phyloP scores from a whole-genome alignment of 768 basidiomycete species.

The Tremella mesenterica region DNA sequence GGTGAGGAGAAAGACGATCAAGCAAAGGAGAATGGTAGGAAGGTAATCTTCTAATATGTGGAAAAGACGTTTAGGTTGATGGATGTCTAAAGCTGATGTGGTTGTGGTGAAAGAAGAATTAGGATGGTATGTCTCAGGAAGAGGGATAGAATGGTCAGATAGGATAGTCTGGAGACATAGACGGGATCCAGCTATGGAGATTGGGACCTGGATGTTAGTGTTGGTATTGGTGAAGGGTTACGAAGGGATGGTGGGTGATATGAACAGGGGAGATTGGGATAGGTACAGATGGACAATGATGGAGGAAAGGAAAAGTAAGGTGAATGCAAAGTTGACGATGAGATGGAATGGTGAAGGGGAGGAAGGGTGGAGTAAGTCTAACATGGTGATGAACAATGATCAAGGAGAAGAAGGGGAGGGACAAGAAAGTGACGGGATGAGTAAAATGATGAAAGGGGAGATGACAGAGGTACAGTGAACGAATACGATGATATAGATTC shows the following conservation, averaged over 20 bases:
- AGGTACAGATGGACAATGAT: not conserved
- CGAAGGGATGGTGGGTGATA: not conserved
- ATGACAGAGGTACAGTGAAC: no score
- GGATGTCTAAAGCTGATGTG: not conserved
- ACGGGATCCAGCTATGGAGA: constrained; percentile 46
- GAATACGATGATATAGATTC: not conserved
- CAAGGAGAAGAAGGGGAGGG: no score
- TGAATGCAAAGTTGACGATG: not conserved
- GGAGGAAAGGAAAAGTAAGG: not conserved
- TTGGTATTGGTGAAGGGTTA: not conserved
- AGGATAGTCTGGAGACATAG: constrained; percentile 44
- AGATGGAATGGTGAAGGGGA: not conserved
- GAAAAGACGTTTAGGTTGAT: not conserved
- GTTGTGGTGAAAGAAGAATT: not conserved
- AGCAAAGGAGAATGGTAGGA: not conserved
- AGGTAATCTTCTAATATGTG: not conserved
- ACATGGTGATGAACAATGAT: no score
- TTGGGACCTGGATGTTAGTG: constrained; percentile 33
- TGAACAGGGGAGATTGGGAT: not conserved
- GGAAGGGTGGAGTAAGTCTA: not conserved
- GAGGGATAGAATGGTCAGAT: constrained; percentile 27
- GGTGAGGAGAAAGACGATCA: not conserved
- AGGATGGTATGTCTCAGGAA: constrained; percentile 20
- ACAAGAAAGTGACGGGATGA: no score
- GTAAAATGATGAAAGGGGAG: no score